A percentile compares a stretch with the other conserved stretches of the same genome.
These are phyloP conservation scores for Entoloma clypeatum DNA, from an alignment of 1,284 basidiomycete genomes.

Conservation along the genomic window DNA sequence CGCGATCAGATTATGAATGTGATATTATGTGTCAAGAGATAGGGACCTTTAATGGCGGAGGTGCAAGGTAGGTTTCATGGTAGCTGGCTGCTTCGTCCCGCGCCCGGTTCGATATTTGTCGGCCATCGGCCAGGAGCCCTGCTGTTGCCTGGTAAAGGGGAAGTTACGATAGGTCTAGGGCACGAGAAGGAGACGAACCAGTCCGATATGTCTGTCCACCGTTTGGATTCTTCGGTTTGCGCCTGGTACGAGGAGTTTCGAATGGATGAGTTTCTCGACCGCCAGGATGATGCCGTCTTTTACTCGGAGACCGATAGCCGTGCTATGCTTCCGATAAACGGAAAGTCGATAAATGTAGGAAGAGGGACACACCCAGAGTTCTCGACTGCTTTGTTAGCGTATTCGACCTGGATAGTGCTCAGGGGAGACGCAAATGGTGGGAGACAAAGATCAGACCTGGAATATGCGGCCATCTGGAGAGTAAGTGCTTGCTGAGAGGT, in stretches of 20 bases:
- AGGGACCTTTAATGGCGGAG: slow-evolving; percentile 78
- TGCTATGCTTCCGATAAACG: slow-evolving; percentile 44
- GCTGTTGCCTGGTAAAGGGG: slow-evolving; percentile 72
- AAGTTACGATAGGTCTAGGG: neutral
- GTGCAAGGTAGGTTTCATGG: slow-evolving; percentile 73
- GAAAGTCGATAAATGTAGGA: neutral
- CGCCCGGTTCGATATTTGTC: slow-evolving; percentile 84
- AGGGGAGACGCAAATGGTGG: neutral
- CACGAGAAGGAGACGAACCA: slow-evolving; percentile 48
- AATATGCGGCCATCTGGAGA: slow-evolving; percentile 98
- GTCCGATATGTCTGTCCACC: slow-evolving; percentile 89
- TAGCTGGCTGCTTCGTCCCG: slow-evolving; percentile 81
- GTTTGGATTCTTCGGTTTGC: slow-evolving; percentile 92
- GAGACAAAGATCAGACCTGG: slow-evolving; percentile 56
- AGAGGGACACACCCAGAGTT: slow-evolving; percentile 75
- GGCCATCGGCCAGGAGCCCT: slow-evolving; percentile 91
- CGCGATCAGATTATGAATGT: slow-evolving; percentile 1
- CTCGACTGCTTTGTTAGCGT: slow-evolving; percentile 97
- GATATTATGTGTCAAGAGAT: slow-evolving; percentile 1
- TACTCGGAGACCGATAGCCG: slow-evolving; percentile 87
- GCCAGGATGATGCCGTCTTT: slow-evolving; percentile 94
- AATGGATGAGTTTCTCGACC: slow-evolving; percentile 97
- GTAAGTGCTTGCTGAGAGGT: slow-evolving; percentile 97
- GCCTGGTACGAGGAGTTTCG: slow-evolving; percentile 92
- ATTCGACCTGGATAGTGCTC: slow-evolving; percentile 73